Evolutionary conservation across 2,329 filamentous ascomycete species (phyloP).

Genomic region (Rhynchosporium agropyri): DNA sequence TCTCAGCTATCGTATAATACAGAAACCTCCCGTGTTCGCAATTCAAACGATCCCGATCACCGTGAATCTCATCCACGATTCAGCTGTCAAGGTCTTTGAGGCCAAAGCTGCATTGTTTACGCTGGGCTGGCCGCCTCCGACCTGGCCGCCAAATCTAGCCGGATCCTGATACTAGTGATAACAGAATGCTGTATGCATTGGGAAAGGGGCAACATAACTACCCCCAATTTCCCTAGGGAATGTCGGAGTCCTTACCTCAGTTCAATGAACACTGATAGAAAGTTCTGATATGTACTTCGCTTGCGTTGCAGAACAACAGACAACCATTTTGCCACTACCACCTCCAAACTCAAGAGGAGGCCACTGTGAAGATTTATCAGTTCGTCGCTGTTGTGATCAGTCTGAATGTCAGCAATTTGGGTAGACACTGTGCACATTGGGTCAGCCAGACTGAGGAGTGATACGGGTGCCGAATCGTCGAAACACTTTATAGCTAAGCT

Average conservation of each 20-base stretch:
- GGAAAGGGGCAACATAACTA: neutral
- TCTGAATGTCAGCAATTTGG: conserved; percentile 5
- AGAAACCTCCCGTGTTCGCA: neutral
- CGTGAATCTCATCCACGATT: neutral
- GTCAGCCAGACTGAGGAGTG: neutral
- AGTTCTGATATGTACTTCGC: neutral
- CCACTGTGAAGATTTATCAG: neutral
- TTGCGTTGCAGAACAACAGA: neutral
- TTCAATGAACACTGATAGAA: neutral
- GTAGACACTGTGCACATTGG: neutral
- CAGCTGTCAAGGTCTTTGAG: neutral
- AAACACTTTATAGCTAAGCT: neutral
- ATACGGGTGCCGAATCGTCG: neutral
- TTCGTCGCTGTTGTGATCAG: conserved; percentile 6
- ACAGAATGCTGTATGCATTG: neutral
- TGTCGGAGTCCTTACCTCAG: neutral
- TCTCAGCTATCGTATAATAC: neutral
- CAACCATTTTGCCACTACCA: neutral
- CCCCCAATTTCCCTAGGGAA: neutral
- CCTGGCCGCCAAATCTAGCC: neutral
- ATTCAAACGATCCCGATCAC: neutral
- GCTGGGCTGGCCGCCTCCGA: neutral
- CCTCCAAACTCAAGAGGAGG: neutral
- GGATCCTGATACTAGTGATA: conserved; percentile 1
- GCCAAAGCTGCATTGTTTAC: conserved; percentile 15